These are phyloP conservation scores for Pythium plurisporium DNA, from an alignment of 352 stramenopile species.

Conservation along the genomic window DNA sequence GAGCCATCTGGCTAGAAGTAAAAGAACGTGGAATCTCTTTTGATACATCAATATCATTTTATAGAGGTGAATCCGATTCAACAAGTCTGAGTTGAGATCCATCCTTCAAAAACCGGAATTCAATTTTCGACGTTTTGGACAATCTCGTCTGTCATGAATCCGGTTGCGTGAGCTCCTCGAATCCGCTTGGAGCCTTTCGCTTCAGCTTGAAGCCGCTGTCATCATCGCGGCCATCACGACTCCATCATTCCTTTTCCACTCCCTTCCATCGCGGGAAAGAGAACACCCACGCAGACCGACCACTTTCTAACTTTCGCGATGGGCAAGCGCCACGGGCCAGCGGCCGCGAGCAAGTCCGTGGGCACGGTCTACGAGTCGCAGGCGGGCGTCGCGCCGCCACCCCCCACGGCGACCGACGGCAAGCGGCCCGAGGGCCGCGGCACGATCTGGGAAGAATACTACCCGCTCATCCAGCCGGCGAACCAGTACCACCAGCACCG, in stretches of 20 bases:
- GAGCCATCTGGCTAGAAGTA: too few species aligned
- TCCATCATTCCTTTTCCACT: conserved; percentile 5
- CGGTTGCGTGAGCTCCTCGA: too few species aligned
- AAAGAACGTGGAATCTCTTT: too few species aligned
- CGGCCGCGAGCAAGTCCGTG: conserved; percentile 11
- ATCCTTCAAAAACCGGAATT: conserved; percentile 1
- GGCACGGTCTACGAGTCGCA: conserved; percentile 29
- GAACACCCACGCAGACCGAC: too few species aligned
- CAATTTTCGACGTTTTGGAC: conserved; percentile 11
- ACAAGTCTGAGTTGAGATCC: too few species aligned
- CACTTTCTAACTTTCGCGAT: conserved; percentile 4
- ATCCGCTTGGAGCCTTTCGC: too few species aligned
- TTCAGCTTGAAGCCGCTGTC: conserved; percentile 24
- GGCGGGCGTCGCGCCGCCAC: conserved; percentile 17
- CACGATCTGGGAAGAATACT: conserved; percentile 86
- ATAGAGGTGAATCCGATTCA: not conserved
- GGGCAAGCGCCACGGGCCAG: conserved; percentile 20
- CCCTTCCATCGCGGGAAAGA: not conserved
- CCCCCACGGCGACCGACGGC: not conserved
- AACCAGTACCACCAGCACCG: conserved; percentile 77
- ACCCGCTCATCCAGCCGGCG: conserved; percentile 79
- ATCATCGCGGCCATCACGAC: conserved; percentile 9
- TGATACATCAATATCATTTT: not conserved
- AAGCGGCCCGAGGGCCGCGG: conserved; percentile 20
- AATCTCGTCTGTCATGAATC: not conserved